A percentile compares a stretch with the other conserved stretches of the same genome.
These are phyloP conservation scores for Auriscalpium microsporum DNA, from an alignment of 768 basidiomycete genomes.

Conservation along the genomic window DNA sequence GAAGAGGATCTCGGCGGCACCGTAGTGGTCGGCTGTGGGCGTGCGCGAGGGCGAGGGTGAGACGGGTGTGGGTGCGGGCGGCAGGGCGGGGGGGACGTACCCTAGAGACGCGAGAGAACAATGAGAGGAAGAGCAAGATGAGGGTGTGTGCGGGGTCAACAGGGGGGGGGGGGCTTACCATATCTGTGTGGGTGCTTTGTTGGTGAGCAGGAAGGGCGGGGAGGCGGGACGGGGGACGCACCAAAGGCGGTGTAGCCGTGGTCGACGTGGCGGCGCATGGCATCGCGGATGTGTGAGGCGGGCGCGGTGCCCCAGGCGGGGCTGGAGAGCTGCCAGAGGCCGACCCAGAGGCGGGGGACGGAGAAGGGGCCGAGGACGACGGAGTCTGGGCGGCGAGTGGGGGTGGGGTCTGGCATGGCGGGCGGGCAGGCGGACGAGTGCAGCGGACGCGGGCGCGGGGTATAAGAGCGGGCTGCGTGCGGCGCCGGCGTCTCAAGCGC, in stretches of 20 bases:
- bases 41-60: not conserved
- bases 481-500: too few species aligned
- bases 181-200: constrained; percentile 44
- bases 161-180: constrained; percentile 32
- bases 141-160: not conserved
- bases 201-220: constrained; percentile 6
- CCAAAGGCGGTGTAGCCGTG: constrained; percentile 60
- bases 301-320: constrained; percentile 79
- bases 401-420: constrained; percentile 23
- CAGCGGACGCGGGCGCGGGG: not conserved
- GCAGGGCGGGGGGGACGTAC: not conserved
- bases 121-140: not conserved
- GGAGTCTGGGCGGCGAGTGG: too few species aligned
- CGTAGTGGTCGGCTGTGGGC: constrained; percentile 74
- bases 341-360: constrained; percentile 63
- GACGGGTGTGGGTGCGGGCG: too few species aligned
- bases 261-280: constrained; percentile 57
- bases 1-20: constrained; percentile 73
- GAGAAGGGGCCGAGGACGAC: constrained; percentile 48
- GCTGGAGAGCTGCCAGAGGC: constrained; percentile 81
- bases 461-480: not conserved
- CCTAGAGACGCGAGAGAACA: not conserved
- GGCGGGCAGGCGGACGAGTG: too few species aligned
- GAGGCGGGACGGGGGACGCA: constrained; percentile 18
- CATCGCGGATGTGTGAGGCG: constrained; percentile 51